A percentile compares a stretch with the other conserved stretches of the same genome.
These are phyloP conservation scores for Parmelia sp. DNA, from an alignment of 495 filamentous ascomycete genomes.

Conservation along the genomic window DNA sequence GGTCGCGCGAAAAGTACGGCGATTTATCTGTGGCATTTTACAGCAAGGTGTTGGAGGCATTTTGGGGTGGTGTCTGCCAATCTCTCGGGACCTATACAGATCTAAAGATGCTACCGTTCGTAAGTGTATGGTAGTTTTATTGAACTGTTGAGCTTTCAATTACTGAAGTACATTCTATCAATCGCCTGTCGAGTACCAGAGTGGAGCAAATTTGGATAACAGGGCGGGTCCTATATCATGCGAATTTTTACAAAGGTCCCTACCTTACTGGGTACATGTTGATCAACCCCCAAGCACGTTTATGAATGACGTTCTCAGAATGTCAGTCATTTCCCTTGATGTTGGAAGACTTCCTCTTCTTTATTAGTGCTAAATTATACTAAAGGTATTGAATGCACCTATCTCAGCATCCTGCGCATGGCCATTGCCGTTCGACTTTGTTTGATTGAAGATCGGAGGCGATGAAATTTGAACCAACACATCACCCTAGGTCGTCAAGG, in stretches of 20 bases:
- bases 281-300: not conserved
- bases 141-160: not conserved
- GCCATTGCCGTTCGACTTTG: not conserved
- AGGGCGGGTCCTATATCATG: not conserved
- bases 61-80: not conserved
- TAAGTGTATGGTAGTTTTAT: not conserved
- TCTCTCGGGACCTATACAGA: not conserved
- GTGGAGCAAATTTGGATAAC: not conserved
- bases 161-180: not conserved
- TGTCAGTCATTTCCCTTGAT: not conserved
- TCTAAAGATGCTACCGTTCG: not conserved
- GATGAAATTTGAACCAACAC: not conserved
- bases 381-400: not conserved
- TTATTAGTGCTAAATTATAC: not conserved
- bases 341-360: not conserved
- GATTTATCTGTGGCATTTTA: not conserved
- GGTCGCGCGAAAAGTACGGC: not conserved
- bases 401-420: not conserved
- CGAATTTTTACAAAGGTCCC: not conserved
- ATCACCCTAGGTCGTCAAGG: constrained; percentile 49
- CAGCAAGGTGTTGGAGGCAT: not conserved
- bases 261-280: not conserved
- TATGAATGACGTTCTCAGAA: not conserved
- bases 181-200: not conserved
- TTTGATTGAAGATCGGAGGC: not conserved